Evolutionary conservation across 169 alveolate genomes (phyloP).

Genomic region (Eimeria maxima): DNA sequence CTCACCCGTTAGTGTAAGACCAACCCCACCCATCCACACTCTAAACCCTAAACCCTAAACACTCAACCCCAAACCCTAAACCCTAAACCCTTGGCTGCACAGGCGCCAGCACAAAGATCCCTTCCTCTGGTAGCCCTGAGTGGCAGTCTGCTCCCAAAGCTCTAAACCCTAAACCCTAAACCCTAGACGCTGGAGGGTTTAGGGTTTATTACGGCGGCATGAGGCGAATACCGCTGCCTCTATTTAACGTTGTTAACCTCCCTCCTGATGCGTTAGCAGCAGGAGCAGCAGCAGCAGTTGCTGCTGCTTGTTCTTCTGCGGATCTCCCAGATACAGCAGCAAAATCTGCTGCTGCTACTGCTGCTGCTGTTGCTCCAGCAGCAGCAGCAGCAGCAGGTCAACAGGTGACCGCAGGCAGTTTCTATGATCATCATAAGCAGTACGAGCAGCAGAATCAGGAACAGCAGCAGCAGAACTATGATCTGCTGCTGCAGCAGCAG

Average conservation of each 20-base stretch:
- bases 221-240: conserved; percentile 14
- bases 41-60: conserved; percentile 35
- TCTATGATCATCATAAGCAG: neutral
- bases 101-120: neutral
- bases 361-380: conserved; percentile 2
- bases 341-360: conserved; percentile 5
- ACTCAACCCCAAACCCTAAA: neutral
- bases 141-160: neutral
- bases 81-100: conserved; percentile 26
- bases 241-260: neutral
- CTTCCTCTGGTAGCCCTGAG: neutral
- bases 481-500: conserved; percentile 1
- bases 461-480: conserved; percentile 4
- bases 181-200: conserved; percentile 31
- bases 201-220: neutral
- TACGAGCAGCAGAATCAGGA: neutral
- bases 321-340: neutral
- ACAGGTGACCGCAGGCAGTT: neutral
- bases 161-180: conserved; percentile 54
- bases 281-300: conserved; percentile 51
- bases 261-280: conserved; percentile 40
- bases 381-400: neutral
- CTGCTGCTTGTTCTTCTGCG: neutral
- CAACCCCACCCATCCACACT: neutral
- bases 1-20: neutral